These are phyloP conservation scores for Backusella liffmaniae DNA, from an alignment of 192 early-diverging fungal species.

Conservation along the genomic window DNA sequence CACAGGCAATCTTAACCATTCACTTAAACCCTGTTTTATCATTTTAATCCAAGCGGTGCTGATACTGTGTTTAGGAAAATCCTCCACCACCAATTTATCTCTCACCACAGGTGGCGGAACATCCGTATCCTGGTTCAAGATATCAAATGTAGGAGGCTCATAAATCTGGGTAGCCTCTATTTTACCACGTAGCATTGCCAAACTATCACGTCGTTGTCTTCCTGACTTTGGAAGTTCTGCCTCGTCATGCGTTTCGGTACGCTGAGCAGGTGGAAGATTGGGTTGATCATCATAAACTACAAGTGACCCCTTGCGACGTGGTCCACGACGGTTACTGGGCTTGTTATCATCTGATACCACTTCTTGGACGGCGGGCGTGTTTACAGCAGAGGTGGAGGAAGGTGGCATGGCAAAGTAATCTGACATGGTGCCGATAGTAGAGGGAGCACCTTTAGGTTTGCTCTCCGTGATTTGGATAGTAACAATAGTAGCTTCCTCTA, in stretches of 20 bases:
- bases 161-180: constrained; percentile 51
- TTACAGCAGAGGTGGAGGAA: neutral
- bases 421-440: constrained; percentile 15
- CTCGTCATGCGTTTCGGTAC: constrained; percentile 5
- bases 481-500: constrained; percentile 30
- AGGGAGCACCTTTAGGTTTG: constrained; percentile 14
- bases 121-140: constrained; percentile 53
- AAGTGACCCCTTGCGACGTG: constrained; percentile 53
- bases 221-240: neutral
- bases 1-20: constrained; percentile 51
- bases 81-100: constrained; percentile 60
- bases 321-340: constrained; percentile 24
- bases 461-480: constrained; percentile 29
- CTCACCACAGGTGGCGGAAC: constrained; percentile 61
- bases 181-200: constrained; percentile 13
- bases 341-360: constrained; percentile 6
- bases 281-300: constrained; percentile 65
- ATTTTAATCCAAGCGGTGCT: constrained; percentile 71
- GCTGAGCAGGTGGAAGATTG: constrained; percentile 21
- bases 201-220: constrained; percentile 16
- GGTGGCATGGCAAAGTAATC: constrained; percentile 21
- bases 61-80: constrained; percentile 57
- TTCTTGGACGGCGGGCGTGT: neutral
- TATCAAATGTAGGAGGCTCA: constrained; percentile 45
- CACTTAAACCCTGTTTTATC: constrained; percentile 62